Evolutionary conservation across 2,329 filamentous ascomycete species (phyloP).

Genomic region (Phaeoacremonium minimum): DNA sequence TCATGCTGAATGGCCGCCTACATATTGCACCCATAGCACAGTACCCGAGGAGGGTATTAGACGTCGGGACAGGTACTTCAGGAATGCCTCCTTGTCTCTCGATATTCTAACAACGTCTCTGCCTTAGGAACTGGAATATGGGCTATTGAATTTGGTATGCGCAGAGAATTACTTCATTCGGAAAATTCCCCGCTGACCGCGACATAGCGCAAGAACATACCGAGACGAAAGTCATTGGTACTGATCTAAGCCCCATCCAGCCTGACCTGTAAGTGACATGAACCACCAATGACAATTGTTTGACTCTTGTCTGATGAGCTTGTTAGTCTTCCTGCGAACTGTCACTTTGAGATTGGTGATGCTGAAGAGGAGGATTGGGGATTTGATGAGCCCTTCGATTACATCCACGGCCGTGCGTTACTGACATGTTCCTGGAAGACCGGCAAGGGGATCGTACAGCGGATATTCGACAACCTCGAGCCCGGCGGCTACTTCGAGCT

Average conservation of each 20-base stretch:
- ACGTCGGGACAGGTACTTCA: too few relatives aligned
- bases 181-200: too few relatives aligned
- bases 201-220: slow-evolving; percentile 34
- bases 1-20: slow-evolving; percentile 32
- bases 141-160: slow-evolving; percentile 39
- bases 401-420: slow-evolving; percentile 46
- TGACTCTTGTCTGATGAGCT: not conserved
- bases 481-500: slow-evolving; percentile 34
- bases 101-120: slow-evolving; percentile 33
- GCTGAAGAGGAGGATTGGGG: slow-evolving; percentile 46
- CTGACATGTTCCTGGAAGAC: slow-evolving; percentile 42
- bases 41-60: too few relatives aligned
- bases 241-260: slow-evolving; percentile 41
- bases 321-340: slow-evolving; percentile 50
- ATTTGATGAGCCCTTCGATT: slow-evolving; percentile 43
- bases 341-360: slow-evolving; percentile 50
- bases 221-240: slow-evolving; percentile 30
- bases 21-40: slow-evolving; percentile 39
- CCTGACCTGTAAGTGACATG: slow-evolving; percentile 31
- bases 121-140: slow-evolving; percentile 44
- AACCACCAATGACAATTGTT: too few relatives aligned
- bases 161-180: too few relatives aligned
- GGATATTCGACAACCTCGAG: slow-evolving; percentile 34
- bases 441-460: slow-evolving; percentile 40
- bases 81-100: too few relatives aligned